A percentile compares a stretch with the other conserved stretches of the same genome.
phyloP scores from a whole-genome alignment of 306 rosid species.

The Casuarina glauca region DNA sequence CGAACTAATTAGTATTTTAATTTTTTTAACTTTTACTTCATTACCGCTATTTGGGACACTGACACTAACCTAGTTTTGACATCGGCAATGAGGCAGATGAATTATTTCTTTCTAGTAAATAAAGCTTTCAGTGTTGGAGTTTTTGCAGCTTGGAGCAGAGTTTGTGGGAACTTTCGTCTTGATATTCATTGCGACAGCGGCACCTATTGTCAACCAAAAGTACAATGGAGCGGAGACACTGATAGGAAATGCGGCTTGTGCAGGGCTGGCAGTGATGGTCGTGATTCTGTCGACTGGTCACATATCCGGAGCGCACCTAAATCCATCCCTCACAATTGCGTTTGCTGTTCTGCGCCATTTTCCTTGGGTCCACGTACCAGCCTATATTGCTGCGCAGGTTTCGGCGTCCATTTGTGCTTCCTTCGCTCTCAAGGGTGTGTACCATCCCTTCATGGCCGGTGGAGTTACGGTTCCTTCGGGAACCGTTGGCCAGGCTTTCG shows the following conservation, averaged over 20 bases:
- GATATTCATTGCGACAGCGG: constrained; percentile 87
- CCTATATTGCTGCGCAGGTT: constrained; percentile 77
- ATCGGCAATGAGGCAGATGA: too few species aligned
- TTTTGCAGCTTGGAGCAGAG: constrained; percentile 81
- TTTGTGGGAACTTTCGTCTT: constrained; percentile 90
- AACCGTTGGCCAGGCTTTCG: constrained; percentile 65
- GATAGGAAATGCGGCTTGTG: constrained; percentile 81
- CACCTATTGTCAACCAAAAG: constrained; percentile 87
- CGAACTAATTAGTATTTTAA: too few species aligned
- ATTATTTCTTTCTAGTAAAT: too few species aligned
- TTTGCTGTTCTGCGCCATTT: constrained; percentile 80
- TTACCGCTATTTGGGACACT: too few species aligned
- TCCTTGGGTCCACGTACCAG: constrained; percentile 90
- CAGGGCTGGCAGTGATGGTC: constrained; percentile 84
- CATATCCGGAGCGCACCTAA: constrained; percentile 91
- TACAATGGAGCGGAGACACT: constrained; percentile 67
- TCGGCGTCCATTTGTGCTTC: constrained; percentile 79
- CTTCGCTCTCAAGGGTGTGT: constrained; percentile 71
- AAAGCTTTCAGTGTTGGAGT: too few species aligned
- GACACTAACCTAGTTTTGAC: too few species aligned
- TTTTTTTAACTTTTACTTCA: too few species aligned
- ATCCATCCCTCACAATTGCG: constrained; percentile 91
- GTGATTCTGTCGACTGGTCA: constrained; percentile 88
- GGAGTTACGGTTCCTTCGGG: constrained; percentile 80
- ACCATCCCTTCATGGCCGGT: constrained; percentile 73